phyloP scores from a whole-genome alignment of 2,329 filamentous ascomycete species.

The Ophiostoma himal-ulmi region DNA sequence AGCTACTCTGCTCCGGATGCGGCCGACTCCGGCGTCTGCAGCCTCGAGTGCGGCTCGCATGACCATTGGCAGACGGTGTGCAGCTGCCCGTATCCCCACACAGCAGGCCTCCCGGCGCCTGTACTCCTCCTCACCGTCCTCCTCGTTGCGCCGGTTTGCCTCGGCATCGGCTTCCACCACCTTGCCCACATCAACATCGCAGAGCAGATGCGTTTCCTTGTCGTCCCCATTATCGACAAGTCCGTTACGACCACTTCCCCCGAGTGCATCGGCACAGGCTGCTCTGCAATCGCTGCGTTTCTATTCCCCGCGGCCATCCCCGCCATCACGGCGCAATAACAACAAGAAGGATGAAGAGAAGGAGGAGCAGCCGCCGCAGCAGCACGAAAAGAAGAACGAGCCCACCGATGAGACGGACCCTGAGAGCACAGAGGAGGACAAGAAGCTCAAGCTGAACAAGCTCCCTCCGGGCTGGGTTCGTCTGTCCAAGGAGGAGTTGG shows the following conservation, averaged over 20 bases:
- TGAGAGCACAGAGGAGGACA: background rate
- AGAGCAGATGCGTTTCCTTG: constrained; percentile 5
- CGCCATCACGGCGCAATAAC: constrained; percentile 20
- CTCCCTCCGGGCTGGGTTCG: constrained; percentile 38
- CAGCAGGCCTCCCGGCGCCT: constrained; percentile 17
- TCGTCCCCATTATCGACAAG: background rate
- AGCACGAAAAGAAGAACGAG: constrained; percentile 8
- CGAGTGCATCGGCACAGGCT: constrained; percentile 10
- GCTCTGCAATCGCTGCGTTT: constrained; percentile 19
- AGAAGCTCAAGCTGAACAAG: constrained; percentile 15
- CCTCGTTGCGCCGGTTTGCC: constrained; percentile 8
- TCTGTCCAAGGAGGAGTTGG: constrained; percentile 41
- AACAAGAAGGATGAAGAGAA: constrained; percentile 18
- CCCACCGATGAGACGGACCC: background rate
- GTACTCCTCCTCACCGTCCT: constrained; percentile 29
- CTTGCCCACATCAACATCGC: background rate
- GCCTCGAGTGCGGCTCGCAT: constrained; percentile 12
- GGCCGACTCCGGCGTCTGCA: constrained; percentile 16
- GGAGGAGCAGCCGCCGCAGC: background rate
- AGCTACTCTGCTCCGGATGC: constrained; percentile 22
- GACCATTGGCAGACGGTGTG: constrained; percentile 16
- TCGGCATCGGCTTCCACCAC: constrained; percentile 1
- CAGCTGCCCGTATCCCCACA: constrained; percentile 9
- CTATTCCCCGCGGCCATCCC: constrained; percentile 22
- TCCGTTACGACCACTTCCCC: constrained; percentile 9